Base-by-base conservation (phyloP, 495 filamentous ascomycete species). In the Cladorrhinum samala region DNA sequence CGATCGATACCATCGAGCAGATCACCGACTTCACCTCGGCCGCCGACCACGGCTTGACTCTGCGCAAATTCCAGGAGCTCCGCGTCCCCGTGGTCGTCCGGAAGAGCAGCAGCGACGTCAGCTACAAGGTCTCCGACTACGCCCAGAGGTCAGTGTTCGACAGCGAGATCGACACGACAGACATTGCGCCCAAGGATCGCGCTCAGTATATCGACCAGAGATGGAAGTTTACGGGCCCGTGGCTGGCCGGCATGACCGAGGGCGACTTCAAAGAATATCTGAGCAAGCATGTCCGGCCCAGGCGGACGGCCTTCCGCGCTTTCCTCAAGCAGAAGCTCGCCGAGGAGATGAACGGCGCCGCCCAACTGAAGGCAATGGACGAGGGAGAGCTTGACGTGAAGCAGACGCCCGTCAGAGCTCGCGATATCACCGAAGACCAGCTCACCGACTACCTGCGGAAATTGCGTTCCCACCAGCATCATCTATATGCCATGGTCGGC, bases 1-100 rank as follows among this genome's bases (percentile, higher is more conserved):
- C 83, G 27, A 74, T 94, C 50, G 93, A 99, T 73, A 91, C 89
- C 6, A 81, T 83, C 54, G 91, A 96, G 71, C 88, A 95, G 64
- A 82, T 96, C 67, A 96, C 90, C 51, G 90, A 95, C 53, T 99
- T 89, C 72, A 78, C 84, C 51, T 90, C 88, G 37, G 86, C 90
- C 1, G 77, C 83, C 46, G 89, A 96, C 63, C 89, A 95, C 66
- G 82, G 84, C 20, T 70, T 88, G 57, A 91, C 89, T 9, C 69
- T 95, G 42, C 74, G 79, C 65, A 97, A 97, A 72, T 97, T 85
- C 77, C 87, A 90, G 60, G 90, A 96, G 63, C 49, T 84, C 11
- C 60, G 62, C 44, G 23, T 78, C 7, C 70, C 78, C 0, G 73
- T 91, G 25, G 76, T 79, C 17, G 68, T 78, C 43, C 74, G 76